phyloP scores from a whole-genome alignment of 768 basidiomycete species.

The Gautieria morchelliformis region DNA sequence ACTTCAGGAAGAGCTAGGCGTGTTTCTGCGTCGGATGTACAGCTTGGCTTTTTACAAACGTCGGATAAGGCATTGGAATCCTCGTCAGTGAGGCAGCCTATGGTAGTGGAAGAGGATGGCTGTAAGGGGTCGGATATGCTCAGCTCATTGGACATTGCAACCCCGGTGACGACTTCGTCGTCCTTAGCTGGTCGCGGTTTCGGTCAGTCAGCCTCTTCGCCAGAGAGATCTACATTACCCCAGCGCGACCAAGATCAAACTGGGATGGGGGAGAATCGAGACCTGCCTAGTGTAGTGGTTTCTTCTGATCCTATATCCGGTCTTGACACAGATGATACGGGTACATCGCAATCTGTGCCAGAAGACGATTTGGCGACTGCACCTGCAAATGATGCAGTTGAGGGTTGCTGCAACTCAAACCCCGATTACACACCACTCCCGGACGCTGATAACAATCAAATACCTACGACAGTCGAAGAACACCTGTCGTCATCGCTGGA shows the following conservation, averaged over 20 bases:
- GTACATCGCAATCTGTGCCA: background rate
- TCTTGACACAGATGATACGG: background rate
- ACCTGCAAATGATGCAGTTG: too few species aligned
- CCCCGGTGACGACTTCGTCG: background rate
- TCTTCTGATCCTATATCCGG: background rate
- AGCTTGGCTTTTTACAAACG: background rate
- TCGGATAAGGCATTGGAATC: background rate
- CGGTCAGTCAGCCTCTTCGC: background rate
- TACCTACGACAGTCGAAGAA: too few species aligned
- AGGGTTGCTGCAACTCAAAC: too few species aligned
- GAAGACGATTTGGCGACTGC: too few species aligned
- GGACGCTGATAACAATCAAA: too few species aligned
- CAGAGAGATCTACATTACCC: background rate
- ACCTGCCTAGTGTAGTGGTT: background rate
- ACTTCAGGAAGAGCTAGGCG: background rate
- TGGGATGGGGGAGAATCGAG: background rate
- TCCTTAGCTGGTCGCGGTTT: background rate
- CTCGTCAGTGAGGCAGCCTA: background rate
- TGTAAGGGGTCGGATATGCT: background rate
- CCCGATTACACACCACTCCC: too few species aligned
- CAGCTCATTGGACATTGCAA: background rate
- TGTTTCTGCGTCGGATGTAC: constrained; percentile 2
- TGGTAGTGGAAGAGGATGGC: background rate
- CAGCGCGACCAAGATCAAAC: background rate
- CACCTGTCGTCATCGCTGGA: too few species aligned